phyloP scores from a whole-genome alignment of 169 alveolate genomes.

The Plasmodium ovale region DNA sequence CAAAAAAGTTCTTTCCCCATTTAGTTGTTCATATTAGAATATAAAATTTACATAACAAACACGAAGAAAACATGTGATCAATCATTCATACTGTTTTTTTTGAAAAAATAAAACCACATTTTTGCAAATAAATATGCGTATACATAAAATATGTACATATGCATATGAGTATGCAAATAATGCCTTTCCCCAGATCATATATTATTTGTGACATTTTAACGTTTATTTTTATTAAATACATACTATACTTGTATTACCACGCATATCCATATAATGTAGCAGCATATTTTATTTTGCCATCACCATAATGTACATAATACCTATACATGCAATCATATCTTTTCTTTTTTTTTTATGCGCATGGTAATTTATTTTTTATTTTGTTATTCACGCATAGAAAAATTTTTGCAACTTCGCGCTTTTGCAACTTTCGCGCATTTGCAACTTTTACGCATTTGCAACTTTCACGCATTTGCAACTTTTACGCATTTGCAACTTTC shows the following conservation, averaged over 20 bases:
- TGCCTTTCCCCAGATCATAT: too few relatives aligned
- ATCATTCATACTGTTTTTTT: background rate
- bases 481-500: too few relatives aligned
- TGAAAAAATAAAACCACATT: background rate
- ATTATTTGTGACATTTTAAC: background rate
- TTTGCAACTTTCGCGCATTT: too few relatives aligned
- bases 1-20: background rate
- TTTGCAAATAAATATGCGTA: background rate
- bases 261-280: background rate
- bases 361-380: background rate
- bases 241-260: background rate
- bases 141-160: background rate
- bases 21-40: conserved; percentile 9
- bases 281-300: background rate
- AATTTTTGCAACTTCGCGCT: too few relatives aligned
- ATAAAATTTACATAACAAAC: background rate
- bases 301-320: background rate
- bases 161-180: too few relatives aligned
- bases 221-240: background rate
- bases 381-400: background rate
- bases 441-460: too few relatives aligned
- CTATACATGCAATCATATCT: too few relatives aligned
- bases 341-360: background rate
- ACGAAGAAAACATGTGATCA: background rate
- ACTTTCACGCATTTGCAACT: too few relatives aligned